Base-by-base conservation (phyloP, 495 filamentous ascomycete species). In the Hypoxylon fragiforme region DNA sequence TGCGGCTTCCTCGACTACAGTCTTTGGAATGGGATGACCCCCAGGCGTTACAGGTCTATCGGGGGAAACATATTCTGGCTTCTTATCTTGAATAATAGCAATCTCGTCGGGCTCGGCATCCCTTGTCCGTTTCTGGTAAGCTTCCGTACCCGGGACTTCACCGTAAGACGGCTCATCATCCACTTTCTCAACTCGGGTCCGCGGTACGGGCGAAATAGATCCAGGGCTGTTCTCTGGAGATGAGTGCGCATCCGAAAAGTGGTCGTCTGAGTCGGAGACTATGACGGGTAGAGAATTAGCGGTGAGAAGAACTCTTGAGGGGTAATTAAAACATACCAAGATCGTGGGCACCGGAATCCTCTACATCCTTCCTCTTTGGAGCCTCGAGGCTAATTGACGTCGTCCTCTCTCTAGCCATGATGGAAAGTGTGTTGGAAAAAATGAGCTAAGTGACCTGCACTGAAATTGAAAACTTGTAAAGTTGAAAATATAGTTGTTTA, bases 191-290 rank as follows among this genome's bases (percentile, higher is more conserved):
- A 96, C 88, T 39, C 92, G 76, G 11, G 87, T 95, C 49, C 74
- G 81, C n/a, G 91, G 91, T 58, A 95, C 85, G 22, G 88, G 84
- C 11, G 76, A 79, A 42, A 63, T 76, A 71, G 49, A 77, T 77
- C 54, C 77, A 74, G 44, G 80, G 31, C 54, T 65, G 81, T 42
- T 80, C 79, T 60, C 65, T 44, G 71, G 74, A 54, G 83, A 88
- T 69, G 92, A 88, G 49, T 84, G 87, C 53, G 91, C 91, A 77
- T 95, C 91, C 41, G 91, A 91, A 69, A 91, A 96, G 71, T 95
- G 89, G 42, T 96, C 91, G 20, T 95, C 90, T 36, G 84, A 88
- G 49, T 86, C 86, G 14, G 87, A 88, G 39, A 75, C n/a, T n/a
- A n/a, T n/a, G n/a, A n/a, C 79, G 68, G 79, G 83, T 81, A 51